A percentile compares a stretch with the other conserved stretches of the same genome.
Evolutionary conservation across 2,329 filamentous ascomycete genomes (phyloP).

Genomic region (Neobulgaria alba): DNA sequence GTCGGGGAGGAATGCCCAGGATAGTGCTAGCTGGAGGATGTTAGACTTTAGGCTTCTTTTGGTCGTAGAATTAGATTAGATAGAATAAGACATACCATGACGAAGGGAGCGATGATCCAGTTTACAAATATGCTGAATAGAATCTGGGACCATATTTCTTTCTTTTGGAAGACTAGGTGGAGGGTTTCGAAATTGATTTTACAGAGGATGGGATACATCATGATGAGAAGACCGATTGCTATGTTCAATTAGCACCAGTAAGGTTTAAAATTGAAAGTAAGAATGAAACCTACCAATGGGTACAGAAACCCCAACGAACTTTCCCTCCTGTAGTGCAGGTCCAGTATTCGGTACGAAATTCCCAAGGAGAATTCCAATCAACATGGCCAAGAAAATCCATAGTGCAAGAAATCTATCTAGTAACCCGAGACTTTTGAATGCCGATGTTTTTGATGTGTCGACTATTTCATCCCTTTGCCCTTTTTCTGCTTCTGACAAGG

Average conservation of each 20-base stretch:
- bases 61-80: background rate
- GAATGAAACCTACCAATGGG: slow-evolving; percentile 44
- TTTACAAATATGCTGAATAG: slow-evolving; percentile 68
- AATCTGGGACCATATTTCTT: slow-evolving; percentile 70
- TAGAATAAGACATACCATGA: slow-evolving; percentile 49
- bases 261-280: background rate
- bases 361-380: slow-evolving; percentile 52
- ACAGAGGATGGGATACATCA: slow-evolving; percentile 93
- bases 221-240: slow-evolving; percentile 75
- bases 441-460: slow-evolving; percentile 13
- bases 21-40: slow-evolving; percentile 41
- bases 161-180: slow-evolving; percentile 53
- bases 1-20: slow-evolving; percentile 61
- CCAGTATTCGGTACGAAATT: slow-evolving; percentile 51
- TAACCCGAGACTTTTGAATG: slow-evolving; percentile 32
- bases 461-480: background rate
- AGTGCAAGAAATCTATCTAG: slow-evolving; percentile 43
- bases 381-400: slow-evolving; percentile 61
- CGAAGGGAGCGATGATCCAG: slow-evolving; percentile 72
- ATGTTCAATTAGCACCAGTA: background rate
- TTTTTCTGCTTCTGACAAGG: slow-evolving; percentile 6
- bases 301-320: slow-evolving; percentile 54
- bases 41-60: too few relatives aligned
- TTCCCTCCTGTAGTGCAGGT: slow-evolving; percentile 47
- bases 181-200: slow-evolving; percentile 74